Conservation (phyloP, 1,284 basidiomycete genomes). For the Sporisorium scitamineum region DNA sequence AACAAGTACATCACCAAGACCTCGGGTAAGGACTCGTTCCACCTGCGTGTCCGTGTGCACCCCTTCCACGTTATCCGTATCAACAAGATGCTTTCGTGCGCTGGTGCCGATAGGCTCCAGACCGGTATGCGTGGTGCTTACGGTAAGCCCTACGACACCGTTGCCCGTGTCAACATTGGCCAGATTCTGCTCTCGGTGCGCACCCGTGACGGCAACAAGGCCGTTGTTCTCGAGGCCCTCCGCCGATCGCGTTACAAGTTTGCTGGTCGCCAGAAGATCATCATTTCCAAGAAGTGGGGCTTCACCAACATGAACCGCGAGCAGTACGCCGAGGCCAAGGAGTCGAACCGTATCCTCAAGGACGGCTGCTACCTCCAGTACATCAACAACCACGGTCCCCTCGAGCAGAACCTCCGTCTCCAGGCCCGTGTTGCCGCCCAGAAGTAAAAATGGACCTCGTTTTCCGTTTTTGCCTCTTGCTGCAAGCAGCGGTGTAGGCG, state of each 20-base stretch:
- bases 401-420: constrained; percentile 66
- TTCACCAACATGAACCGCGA: constrained; percentile 95
- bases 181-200: constrained; percentile 97
- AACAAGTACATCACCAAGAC: constrained; percentile 99
- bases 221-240: constrained; percentile 94
- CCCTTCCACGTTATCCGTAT: constrained; percentile 99
- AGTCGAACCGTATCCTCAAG: constrained; percentile 73
- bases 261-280: constrained; percentile 99
- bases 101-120: constrained; percentile 94
- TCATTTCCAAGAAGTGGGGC: constrained; percentile 78
- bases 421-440: constrained; percentile 66
- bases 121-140: constrained; percentile 99
- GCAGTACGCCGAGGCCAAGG: constrained; percentile 89
- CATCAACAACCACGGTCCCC: constrained; percentile 66
- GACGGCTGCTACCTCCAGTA: constrained; percentile 68
- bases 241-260: constrained; percentile 92
- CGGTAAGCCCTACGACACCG: constrained; percentile 98
- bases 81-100: constrained; percentile 99
- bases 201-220: constrained; percentile 86
- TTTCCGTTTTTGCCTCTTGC: not conserved
- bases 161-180: constrained; percentile 95
- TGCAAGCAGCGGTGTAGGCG: constrained; percentile 30
- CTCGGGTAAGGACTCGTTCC: constrained; percentile 98
- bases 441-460: constrained; percentile 57
- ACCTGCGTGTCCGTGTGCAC: constrained; percentile 95